Percentiles rank a stretch among this genome's conserved stretches.
Evolutionary conservation across 192 early-diverging fungal genomes (phyloP).

Genomic region (Gryganskiella cystojenkinii): DNA sequence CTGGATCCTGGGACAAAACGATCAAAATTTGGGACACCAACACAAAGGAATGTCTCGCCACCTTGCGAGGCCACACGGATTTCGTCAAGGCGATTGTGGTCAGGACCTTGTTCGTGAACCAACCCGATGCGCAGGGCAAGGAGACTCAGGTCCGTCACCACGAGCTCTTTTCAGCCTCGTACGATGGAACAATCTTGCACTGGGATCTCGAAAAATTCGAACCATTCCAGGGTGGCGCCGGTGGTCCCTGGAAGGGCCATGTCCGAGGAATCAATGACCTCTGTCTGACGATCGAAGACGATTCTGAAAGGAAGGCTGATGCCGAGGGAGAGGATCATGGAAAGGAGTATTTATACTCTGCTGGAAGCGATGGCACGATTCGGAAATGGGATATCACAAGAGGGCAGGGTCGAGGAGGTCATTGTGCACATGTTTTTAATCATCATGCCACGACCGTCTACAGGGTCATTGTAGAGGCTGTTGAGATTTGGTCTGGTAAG

Average conservation of each 20-base stretch:
- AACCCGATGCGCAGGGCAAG: background rate
- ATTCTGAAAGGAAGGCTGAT: slow-evolving; percentile 13
- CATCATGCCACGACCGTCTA: slow-evolving; percentile 89
- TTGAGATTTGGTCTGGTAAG: slow-evolving; percentile 82
- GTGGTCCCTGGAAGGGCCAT: slow-evolving; percentile 47
- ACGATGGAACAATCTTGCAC: slow-evolving; percentile 82
- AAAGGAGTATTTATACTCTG: slow-evolving; percentile 66
- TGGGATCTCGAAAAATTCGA: slow-evolving; percentile 75
- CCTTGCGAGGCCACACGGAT: slow-evolving; percentile 83
- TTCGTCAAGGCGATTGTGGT: slow-evolving; percentile 87
- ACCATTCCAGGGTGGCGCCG: slow-evolving; percentile 40
- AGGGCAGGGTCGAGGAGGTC: slow-evolving; percentile 48
- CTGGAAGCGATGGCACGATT: slow-evolving; percentile 72
- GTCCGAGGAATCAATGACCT: slow-evolving; percentile 46
- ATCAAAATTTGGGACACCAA: slow-evolving; percentile 85
- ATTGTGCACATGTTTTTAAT: slow-evolving; percentile 57
- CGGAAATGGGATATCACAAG: slow-evolving; percentile 69
- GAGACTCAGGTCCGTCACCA: slow-evolving; percentile 34
- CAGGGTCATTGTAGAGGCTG: slow-evolving; percentile 68
- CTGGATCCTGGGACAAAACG: slow-evolving; percentile 96
- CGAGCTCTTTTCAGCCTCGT: slow-evolving; percentile 78
- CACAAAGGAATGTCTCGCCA: slow-evolving; percentile 72
- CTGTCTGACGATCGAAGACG: slow-evolving; percentile 44
- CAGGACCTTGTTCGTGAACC: slow-evolving; percentile 22
- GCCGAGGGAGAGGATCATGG: slow-evolving; percentile 55